phyloP scores from a whole-genome alignment of 257 asterid species.

The Henckelia pumila region DNA sequence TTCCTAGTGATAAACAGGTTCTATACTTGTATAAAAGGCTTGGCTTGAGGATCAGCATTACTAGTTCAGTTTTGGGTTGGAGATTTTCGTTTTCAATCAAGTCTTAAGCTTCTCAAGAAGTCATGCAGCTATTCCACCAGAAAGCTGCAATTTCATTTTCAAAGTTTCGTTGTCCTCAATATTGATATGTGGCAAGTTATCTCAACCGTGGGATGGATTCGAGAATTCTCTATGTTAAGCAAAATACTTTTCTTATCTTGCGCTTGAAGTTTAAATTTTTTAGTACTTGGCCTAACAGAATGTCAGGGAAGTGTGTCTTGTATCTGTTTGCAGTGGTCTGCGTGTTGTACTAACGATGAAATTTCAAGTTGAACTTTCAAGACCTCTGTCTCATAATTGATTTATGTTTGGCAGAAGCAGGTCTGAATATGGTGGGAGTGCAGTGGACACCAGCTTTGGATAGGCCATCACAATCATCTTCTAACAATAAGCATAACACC shows the following conservation, averaged over 20 bases:
- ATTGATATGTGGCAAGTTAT: neutral
- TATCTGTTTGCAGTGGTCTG: neutral
- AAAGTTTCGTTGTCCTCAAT: neutral
- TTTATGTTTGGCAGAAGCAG: conserved; percentile 45
- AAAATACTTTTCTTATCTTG: neutral
- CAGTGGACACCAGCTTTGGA: conserved; percentile 58
- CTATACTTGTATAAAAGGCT: too few relatives aligned
- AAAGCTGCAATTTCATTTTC: too few relatives aligned
- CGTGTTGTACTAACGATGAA: conserved; percentile 10
- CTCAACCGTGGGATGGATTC: too few relatives aligned
- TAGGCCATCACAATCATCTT: conserved; percentile 60
- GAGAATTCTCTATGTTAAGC: neutral
- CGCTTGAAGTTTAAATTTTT: neutral
- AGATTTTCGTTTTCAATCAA: neutral
- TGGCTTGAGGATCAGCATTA: neutral
- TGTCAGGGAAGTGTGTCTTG: neutral
- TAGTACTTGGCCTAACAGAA: conserved; percentile 1
- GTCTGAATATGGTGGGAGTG: conserved; percentile 53
- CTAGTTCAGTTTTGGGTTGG: neutral
- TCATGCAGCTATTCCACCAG: neutral
- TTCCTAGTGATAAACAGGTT: neutral
- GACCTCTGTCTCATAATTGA: conserved; percentile 10
- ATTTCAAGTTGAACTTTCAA: conserved; percentile 10
- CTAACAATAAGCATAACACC: conserved; percentile 43
- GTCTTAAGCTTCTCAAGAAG: neutral